Conservation (phyloP, 148 eudicot species). For the Chenopodium suecicum region DNA sequence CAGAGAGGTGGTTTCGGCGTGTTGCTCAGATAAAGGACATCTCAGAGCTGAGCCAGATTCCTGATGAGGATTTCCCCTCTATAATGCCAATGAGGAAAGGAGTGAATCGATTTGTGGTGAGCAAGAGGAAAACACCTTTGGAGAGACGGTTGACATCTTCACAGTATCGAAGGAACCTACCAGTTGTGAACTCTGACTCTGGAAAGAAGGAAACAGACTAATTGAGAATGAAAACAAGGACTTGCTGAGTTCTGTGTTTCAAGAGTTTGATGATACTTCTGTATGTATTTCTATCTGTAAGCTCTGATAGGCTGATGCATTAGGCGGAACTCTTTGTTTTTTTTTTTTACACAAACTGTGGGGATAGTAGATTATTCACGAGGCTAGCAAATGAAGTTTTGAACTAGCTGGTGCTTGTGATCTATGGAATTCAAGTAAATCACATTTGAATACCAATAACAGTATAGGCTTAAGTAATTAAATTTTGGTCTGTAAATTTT, state of each 20-base stretch:
- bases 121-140: slow-evolving; percentile 92
- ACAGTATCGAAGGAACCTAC: slow-evolving; percentile 67
- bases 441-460: not conserved
- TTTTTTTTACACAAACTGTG: not conserved
- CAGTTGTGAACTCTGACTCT: slow-evolving; percentile 52
- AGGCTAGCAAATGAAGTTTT: not conserved
- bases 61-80: slow-evolving; percentile 95
- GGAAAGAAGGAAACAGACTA: slow-evolving; percentile 41
- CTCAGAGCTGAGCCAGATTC: slow-evolving; percentile 87
- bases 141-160: slow-evolving; percentile 89
- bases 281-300: not conserved
- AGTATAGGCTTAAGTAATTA: too few relatives aligned
- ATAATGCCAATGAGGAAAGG: slow-evolving; percentile 98
- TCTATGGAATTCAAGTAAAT: not conserved
- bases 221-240: slow-evolving; percentile 17
- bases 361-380: not conserved
- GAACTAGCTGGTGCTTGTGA: not conserved
- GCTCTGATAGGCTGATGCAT: not conserved
- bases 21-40: slow-evolving; percentile 96
- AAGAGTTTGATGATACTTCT: not conserved
- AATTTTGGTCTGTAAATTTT: too few relatives aligned
- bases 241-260: not conserved
- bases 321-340: not conserved
- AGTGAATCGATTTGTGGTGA: slow-evolving; percentile 94
- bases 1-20: slow-evolving; percentile 85